These are phyloP conservation scores for Xanthoparmelia taractica DNA, from an alignment of 495 filamentous ascomycete genomes.

Conservation along the genomic window DNA sequence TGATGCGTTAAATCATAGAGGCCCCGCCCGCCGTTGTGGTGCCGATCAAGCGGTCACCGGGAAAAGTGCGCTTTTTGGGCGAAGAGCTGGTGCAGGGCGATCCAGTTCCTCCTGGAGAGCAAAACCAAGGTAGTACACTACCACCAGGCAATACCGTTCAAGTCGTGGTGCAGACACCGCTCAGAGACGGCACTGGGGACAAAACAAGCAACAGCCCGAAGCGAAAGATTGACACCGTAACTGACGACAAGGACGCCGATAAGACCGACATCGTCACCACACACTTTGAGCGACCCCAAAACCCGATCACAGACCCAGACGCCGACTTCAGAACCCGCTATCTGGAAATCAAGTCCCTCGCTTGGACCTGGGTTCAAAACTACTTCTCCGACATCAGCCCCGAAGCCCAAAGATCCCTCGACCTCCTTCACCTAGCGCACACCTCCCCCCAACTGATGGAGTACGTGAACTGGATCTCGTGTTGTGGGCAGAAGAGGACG, in stretches of 20 bases:
- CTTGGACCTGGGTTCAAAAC: slow-evolving; percentile 17
- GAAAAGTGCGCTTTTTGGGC: neutral
- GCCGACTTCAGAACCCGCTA: slow-evolving; percentile 7
- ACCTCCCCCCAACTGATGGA: slow-evolving; percentile 13
- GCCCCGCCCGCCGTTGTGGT: neutral
- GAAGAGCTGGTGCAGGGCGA: neutral
- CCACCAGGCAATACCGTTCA: neutral
- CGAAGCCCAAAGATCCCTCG: neutral
- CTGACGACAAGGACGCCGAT: neutral
- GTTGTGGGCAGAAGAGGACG: neutral
- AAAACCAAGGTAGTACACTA: neutral
- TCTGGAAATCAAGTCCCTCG: slow-evolving; percentile 1
- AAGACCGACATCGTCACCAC: neutral
- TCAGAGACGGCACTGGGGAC: neutral
- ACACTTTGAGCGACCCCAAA: neutral
- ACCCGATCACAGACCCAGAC: neutral
- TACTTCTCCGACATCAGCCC: slow-evolving; percentile 6
- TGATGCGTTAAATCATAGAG: neutral
- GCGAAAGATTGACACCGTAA: neutral
- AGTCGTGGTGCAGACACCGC: neutral
- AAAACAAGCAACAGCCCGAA: neutral
- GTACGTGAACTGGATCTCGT: slow-evolving; percentile 18
- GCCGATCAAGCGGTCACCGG: neutral
- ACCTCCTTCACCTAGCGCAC: slow-evolving; percentile 11
- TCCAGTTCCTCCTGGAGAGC: neutral